Conservation (phyloP, 2,329 filamentous ascomycete species). For the Claviceps africana region DNA sequence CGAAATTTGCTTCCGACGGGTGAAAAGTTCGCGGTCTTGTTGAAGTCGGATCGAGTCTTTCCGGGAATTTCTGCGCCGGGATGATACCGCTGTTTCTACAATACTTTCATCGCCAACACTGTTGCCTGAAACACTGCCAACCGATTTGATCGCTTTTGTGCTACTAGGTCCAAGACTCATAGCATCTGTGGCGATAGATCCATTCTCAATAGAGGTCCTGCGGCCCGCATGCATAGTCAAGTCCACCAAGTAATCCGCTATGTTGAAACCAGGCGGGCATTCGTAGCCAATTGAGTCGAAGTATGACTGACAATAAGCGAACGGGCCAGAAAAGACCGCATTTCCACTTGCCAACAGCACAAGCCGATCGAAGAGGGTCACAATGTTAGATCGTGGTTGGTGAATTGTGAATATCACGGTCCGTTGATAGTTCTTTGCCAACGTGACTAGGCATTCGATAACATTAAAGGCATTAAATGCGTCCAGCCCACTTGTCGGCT, state of each 20-base stretch:
- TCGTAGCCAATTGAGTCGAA: constrained; percentile 86
- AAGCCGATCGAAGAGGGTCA: constrained; percentile 90
- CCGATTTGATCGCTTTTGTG: constrained; percentile 76
- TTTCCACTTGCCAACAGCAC: constrained; percentile 78
- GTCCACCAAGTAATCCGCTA: constrained; percentile 94
- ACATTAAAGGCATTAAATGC: constrained; percentile 98
- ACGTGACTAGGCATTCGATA: constrained; percentile 82
- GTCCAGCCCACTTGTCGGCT: constrained; percentile 90
- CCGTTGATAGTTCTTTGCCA: constrained; percentile 92
- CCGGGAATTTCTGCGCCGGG: constrained; percentile 53
- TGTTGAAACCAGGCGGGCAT: constrained; percentile 95
- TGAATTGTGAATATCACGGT: constrained; percentile 98
- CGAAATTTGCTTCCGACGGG: constrained; percentile 52
- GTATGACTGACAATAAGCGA: constrained; percentile 76
- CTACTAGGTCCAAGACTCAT: constrained; percentile 70
- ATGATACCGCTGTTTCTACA: constrained; percentile 43
- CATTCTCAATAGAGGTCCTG: constrained; percentile 41
- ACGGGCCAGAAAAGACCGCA: constrained; percentile 87
- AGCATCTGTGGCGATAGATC: constrained; percentile 37
- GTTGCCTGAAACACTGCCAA: constrained; percentile 66
- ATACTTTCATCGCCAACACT: constrained; percentile 58
- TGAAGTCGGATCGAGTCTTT: constrained; percentile 70
- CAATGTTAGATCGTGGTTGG: constrained; percentile 94
- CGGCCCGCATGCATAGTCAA: constrained; percentile 87
- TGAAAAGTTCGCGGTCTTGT: constrained; percentile 84